Base-by-base conservation (phyloP, 2,329 filamentous ascomycete genomes). In the Onygenales sp. region DNA sequence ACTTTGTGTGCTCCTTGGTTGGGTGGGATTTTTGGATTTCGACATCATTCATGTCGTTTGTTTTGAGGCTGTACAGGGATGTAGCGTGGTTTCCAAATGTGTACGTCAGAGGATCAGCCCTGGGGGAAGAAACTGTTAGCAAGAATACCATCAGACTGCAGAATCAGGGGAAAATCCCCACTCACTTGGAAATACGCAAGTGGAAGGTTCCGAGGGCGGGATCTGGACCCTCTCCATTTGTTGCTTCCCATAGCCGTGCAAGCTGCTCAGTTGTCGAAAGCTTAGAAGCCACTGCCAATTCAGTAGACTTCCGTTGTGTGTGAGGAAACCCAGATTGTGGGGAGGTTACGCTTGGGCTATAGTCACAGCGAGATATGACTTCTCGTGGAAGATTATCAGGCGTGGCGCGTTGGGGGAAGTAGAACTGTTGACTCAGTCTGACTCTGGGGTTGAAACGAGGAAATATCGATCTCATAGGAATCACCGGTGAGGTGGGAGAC, bases 1-100 rank as follows among this genome's bases (percentile, higher is more conserved):
- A 67, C 31, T 64, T 70, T 33, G 66, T 67, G 32, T 68, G 67
- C 13, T 61, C 58, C 31, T 70, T 70, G 4, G 62, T 63, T 2
- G 75, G 75, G 52, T 71, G 66, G n/a, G 65, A 66, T 52, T 73
- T 65, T 32, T 67, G 64, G 7, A 76, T 62, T 7, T 69, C 65
- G 6, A 77, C 59, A 53, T 74, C 72, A 42, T 72, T 67, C 34
- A 67, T 70, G 31, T 65, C 66, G 53, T 68, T 71, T 1, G 71
- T 73, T 45, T 71, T 64, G 48, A 76, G 61, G 0, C 68, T 73
- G 56, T 76, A 77, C 55, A 76, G 73, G 13, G 71, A 67, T n/a
- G 67, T 54, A 33, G 66, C 63, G 2, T 68, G 62, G 17, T 69
- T 66, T 6, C 73, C 72, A 52, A 77, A 72, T 5, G 65, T 64